Base-by-base conservation (phyloP, 805 yeast species). In the Monosporozyma aquatica region DNA sequence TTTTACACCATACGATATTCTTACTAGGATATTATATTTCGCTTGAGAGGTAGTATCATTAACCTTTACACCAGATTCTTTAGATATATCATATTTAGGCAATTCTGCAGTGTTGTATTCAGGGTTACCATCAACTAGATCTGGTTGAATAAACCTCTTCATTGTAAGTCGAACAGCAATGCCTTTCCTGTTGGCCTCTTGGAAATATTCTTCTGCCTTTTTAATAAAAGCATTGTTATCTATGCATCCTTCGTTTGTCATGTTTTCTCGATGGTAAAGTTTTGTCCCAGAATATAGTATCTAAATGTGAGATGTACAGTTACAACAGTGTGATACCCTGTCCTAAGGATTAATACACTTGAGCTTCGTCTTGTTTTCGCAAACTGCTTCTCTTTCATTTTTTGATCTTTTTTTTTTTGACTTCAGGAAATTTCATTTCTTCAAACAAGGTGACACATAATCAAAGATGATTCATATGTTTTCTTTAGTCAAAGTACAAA, bases 1-100 rank as follows among this genome's bases (percentile, higher is more conserved):
- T 17, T 50, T 51, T 5, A 58, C 50, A 4, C 59, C 58, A 38
- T 52, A 56, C 5, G 56, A 45, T 41, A 83, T 74, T 59, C 95
- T 74, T 48, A 87, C 71, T 37, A 87, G 64, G 2, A 87, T 65
- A 6, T 85, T 74, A 53, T 78, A 84, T 37, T 71, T 62, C 29
- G 59, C 55, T 10, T 55, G 51, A 15, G 55, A 53, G 58, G 65
- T 43, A 35, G 40, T 35, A 6, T 41, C 48, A 2, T 36, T 25
- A n/a, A 45, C 40, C 6, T 42, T 28, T 13, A 43, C 37, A 4
- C 59, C 40, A 1, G 54, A 42, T 34, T 53, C 52, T 38, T 44
- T 47, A 1, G 66, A 61, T 5, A 61, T 51, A 49, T 59, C 64
- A 40, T 42, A 57, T 6, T 45, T 44, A 11, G 65, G 59, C 14